phyloP scores from a whole-genome alignment of 2,329 filamentous ascomycete genomes.

The Didymella pomorum region DNA sequence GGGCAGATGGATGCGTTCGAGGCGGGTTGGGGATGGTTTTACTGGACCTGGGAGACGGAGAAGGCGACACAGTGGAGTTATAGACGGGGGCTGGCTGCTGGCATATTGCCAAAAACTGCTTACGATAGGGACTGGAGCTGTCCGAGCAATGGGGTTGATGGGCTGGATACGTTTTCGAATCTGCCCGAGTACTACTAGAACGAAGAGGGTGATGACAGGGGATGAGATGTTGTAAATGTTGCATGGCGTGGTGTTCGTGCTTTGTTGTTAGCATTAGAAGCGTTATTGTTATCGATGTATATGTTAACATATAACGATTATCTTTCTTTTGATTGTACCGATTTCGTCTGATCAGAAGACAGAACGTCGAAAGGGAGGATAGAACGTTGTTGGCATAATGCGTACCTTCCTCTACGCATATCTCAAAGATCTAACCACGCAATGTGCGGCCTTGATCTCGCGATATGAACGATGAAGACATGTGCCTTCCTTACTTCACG shows the following conservation, averaged over 20 bases:
- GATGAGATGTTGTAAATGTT: not conserved
- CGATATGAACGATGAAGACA: no score
- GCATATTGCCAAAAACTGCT: constrained; percentile 72
- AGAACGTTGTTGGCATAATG: no score
- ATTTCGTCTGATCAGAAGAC: no score
- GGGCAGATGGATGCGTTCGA: constrained; percentile 97
- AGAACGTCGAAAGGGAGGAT: no score
- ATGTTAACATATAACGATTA: not conserved
- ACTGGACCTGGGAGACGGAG: constrained; percentile 98
- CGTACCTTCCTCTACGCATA: no score
- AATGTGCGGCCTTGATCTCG: no score
- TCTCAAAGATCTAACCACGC: no score
- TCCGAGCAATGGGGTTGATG: constrained; percentile 34
- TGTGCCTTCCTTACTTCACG: no score
- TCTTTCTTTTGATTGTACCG: no score
- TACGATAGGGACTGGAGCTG: constrained; percentile 56
- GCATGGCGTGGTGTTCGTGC: not conserved
- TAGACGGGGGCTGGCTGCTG: constrained; percentile 77
- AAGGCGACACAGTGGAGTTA: constrained; percentile 90
- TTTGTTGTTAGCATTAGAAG: not conserved
- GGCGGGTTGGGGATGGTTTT: constrained; percentile 96
- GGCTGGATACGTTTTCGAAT: constrained; percentile 53
- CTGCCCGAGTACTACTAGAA: constrained; percentile 56
- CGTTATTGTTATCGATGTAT: not conserved
- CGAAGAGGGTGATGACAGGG: not conserved